Evolutionary conservation across 2,329 filamentous ascomycete genomes (phyloP).

Genomic region (Sporothrix pallida): DNA sequence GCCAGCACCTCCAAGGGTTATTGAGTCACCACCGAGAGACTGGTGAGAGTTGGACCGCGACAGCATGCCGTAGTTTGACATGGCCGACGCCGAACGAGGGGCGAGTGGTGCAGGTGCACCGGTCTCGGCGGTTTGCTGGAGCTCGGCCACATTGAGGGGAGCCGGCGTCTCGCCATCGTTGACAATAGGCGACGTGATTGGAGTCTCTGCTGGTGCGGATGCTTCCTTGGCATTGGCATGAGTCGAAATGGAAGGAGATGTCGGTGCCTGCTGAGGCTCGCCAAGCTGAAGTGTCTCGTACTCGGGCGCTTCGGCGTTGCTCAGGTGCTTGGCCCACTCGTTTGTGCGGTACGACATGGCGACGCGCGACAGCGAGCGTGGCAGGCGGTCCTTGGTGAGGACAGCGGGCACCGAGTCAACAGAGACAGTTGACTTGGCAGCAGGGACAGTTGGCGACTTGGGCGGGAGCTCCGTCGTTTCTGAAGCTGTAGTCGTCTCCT

Average conservation of each 20-base stretch:
- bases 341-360: constrained; percentile 87
- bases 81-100: constrained; percentile 42
- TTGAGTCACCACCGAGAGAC: constrained; percentile 19
- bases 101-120: constrained; percentile 52
- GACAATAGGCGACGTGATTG: constrained; percentile 29
- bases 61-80: constrained; percentile 40
- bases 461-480: constrained; percentile 1
- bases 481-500: background rate
- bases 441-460: constrained; percentile 36
- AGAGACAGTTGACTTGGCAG: constrained; percentile 46
- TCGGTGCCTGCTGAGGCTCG: constrained; percentile 41
- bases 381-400: constrained; percentile 67
- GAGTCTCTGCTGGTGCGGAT: background rate
- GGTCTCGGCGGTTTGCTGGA: constrained; percentile 67
- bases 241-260: constrained; percentile 12
- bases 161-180: constrained; percentile 57
- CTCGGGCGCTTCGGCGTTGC: constrained; percentile 74
- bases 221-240: background rate
- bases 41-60: constrained; percentile 40
- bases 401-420: constrained; percentile 52
- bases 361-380: constrained; percentile 74
- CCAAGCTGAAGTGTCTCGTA: constrained; percentile 64
- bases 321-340: constrained; percentile 93
- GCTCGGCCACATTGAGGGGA: constrained; percentile 67
- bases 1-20: constrained; percentile 1